Percentiles rank a stretch among this genome's conserved stretches.
phyloP scores from a whole-genome alignment of 169 alveolate species.

The Eimeria praecox region DNA sequence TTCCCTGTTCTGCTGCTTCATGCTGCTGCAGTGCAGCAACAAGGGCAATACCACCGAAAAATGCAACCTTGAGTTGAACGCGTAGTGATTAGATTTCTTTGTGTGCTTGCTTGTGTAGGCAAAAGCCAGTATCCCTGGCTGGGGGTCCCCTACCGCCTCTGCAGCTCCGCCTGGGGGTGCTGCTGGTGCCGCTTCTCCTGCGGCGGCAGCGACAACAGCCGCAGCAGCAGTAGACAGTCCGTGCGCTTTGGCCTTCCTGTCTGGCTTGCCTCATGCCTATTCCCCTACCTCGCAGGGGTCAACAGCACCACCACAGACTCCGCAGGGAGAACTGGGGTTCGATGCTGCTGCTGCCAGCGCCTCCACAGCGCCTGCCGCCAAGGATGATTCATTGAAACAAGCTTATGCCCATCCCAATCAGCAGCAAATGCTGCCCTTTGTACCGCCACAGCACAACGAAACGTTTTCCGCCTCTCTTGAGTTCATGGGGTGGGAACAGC shows the following conservation, averaged over 20 bases:
- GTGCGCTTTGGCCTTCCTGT: constrained; percentile 38
- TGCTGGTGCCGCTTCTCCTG: background rate
- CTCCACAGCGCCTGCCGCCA: constrained; percentile 26
- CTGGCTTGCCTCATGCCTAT: constrained; percentile 45
- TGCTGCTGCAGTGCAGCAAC: constrained; percentile 6
- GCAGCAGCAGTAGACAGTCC: constrained; percentile 20
- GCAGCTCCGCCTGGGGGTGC: constrained; percentile 39
- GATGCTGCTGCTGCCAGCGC: constrained; percentile 42
- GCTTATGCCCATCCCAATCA: background rate
- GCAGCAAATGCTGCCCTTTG: constrained; percentile 39
- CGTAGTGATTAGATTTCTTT: background rate
- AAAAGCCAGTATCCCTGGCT: constrained; percentile 5
- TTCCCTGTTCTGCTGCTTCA: background rate
- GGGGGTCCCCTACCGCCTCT: constrained; percentile 45
- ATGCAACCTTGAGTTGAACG: background rate
- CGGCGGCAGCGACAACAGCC: background rate
- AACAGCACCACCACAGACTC: constrained; percentile 63
- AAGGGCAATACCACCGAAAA: background rate
- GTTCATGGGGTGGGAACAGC: background rate
- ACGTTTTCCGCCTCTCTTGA: background rate
- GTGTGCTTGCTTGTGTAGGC: constrained; percentile 30
- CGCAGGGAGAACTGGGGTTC: constrained; percentile 58
- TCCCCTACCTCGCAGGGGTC: constrained; percentile 68
- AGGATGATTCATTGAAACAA: background rate
- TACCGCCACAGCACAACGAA: constrained; percentile 64